These are phyloP conservation scores for Suillus variegatus DNA, from an alignment of 768 basidiomycete genomes.

Conservation along the genomic window DNA sequence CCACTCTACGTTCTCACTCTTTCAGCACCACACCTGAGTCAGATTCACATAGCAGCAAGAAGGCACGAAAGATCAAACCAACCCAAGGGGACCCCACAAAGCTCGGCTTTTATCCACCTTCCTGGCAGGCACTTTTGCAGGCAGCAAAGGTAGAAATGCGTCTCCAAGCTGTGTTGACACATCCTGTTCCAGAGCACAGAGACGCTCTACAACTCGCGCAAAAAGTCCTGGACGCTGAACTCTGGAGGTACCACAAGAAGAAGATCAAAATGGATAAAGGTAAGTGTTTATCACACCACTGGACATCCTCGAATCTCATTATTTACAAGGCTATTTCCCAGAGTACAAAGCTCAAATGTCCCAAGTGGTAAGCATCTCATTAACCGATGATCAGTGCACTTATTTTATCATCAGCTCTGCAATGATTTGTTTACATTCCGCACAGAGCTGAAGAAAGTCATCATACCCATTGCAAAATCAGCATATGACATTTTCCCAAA, in stretches of 20 bases:
- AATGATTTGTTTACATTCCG: background rate
- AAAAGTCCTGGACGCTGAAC: background rate
- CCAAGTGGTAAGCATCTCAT: background rate
- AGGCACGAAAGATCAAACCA: background rate
- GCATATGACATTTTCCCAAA: background rate
- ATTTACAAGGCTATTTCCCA: background rate
- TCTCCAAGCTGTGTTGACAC: background rate
- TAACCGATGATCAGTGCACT: background rate
- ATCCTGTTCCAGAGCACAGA: background rate
- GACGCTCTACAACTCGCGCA: background rate
- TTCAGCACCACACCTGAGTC: background rate
- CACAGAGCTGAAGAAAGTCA: background rate
- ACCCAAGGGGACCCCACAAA: background rate
- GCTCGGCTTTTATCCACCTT: background rate
- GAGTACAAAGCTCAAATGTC: background rate
- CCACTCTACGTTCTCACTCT: background rate
- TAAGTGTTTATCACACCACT: background rate
- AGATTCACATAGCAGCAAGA: background rate
- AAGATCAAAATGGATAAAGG: background rate
- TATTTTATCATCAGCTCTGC: background rate
- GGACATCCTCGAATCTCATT: background rate
- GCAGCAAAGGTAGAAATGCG: background rate
- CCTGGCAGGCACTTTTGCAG: background rate
- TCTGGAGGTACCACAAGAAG: background rate
- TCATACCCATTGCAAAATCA: background rate